Evolutionary conservation across 768 basidiomycete species (phyloP).

Genomic region (Cystobasidiopsis lactophilus): DNA sequence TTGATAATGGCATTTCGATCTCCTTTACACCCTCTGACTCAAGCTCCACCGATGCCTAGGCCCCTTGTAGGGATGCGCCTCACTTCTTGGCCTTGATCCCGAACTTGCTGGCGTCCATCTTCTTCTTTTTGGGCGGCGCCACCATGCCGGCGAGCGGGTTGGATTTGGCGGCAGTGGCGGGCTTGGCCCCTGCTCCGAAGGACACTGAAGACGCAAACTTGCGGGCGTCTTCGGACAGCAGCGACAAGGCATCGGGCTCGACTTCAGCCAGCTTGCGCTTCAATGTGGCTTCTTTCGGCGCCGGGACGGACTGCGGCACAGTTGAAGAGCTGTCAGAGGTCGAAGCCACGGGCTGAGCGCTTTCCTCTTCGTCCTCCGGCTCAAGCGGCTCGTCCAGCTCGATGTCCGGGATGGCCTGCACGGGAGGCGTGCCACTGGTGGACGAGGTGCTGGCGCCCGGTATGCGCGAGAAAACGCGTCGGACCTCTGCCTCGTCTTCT

Average conservation of each 20-base stretch:
- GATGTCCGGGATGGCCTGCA: slow-evolving; percentile 8
- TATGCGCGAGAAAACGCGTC: slow-evolving; percentile 64
- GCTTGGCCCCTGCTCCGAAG: slow-evolving; percentile 2
- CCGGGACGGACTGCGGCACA: slow-evolving; percentile 19
- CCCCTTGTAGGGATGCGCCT: too few species aligned
- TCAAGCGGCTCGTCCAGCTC: slow-evolving; percentile 14
- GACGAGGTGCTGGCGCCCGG: slow-evolving; percentile 16
- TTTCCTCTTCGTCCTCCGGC: slow-evolving; percentile 2
- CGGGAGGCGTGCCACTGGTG: slow-evolving; percentile 25
- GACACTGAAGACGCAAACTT: slow-evolving; percentile 6
- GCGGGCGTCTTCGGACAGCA: slow-evolving; percentile 36
- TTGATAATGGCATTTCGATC: too few species aligned
- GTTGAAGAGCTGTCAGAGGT: slow-evolving; percentile 5
- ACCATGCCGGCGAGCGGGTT: too few species aligned
- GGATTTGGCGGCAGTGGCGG: neutral
- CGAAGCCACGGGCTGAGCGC: neutral
- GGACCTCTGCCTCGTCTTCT: slow-evolving; percentile 72
- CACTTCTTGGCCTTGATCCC: neutral
- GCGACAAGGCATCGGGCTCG: slow-evolving; percentile 46
- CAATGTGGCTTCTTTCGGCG: slow-evolving; percentile 24
- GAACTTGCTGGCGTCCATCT: neutral
- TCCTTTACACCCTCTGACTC: too few species aligned
- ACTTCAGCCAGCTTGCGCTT: slow-evolving; percentile 65
- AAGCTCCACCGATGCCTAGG: too few species aligned
- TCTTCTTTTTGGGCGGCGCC: neutral